phyloP scores from a whole-genome alignment of 2,329 filamentous ascomycete genomes.

The Chaetothyriales sp. region DNA sequence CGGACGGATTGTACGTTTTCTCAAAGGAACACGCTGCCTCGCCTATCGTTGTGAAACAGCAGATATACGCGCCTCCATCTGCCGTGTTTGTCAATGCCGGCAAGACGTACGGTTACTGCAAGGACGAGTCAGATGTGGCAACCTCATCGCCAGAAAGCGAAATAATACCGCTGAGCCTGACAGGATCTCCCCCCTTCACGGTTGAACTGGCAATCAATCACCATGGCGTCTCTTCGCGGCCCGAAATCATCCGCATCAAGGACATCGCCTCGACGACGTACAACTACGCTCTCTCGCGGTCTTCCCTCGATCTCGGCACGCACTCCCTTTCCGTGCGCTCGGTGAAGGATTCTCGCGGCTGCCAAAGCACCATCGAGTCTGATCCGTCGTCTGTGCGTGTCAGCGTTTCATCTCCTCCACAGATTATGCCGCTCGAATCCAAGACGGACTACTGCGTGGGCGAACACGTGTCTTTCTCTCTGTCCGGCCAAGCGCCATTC shows the following conservation, averaged over 20 bases:
- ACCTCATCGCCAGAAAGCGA: constrained; percentile 60
- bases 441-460: constrained; percentile 87
- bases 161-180: constrained; percentile 71
- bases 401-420: constrained; percentile 82
- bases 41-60: constrained; percentile 62
- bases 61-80: constrained; percentile 68
- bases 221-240: constrained; percentile 55
- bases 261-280: constrained; percentile 64
- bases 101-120: constrained; percentile 91
- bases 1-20: constrained; percentile 73
- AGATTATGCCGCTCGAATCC: constrained; percentile 75
- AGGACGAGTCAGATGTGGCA: constrained; percentile 35
- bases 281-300: constrained; percentile 70
- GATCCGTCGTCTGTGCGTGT: constrained; percentile 70
- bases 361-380: constrained; percentile 61
- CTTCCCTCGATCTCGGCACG: constrained; percentile 72
- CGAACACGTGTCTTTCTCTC: constrained; percentile 80
- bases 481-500: constrained; percentile 84
- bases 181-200: constrained; percentile 73
- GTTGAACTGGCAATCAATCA: constrained; percentile 91
- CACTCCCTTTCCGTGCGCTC: constrained; percentile 81
- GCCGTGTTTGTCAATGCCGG: constrained; percentile 74
- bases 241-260: constrained; percentile 68
- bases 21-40: constrained; percentile 51
- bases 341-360: constrained; percentile 75